Evolutionary conservation across 1,284 basidiomycete genomes (phyloP), one percentile per base, ranked within the genome.

Genomic region (Vanrija sp.): DNA sequence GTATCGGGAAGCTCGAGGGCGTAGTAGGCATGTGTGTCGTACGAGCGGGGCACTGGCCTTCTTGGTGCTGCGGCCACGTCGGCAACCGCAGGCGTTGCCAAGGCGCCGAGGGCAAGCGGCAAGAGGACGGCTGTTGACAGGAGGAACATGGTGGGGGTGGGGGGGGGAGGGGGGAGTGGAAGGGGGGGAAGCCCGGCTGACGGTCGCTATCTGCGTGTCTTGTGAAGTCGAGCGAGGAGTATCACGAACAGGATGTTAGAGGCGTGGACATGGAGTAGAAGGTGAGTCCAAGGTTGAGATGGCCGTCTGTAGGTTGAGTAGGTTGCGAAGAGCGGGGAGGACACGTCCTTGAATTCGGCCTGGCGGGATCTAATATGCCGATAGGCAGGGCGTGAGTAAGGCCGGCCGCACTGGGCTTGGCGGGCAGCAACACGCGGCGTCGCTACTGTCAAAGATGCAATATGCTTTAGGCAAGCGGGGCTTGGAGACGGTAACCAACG

Each of bases 11-110:
- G 64, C 56, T 77, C 74, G 54, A 78, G 62, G 2, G 69, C 63
- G 56, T 72, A 78, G 65, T 99, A 98, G 65, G 88, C 82, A 76
- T 98, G 89, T 8, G 88, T 86, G 63, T 82, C 76, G 74, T 98
- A 94, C 21, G 63, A 57, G 43, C 71, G 50, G 55, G 66, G 53
- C 1, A 40, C 23, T 1, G 57, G 57, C 10, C 46, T 12, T 12
- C 14, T 34, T 34, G 34, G 34, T 34, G 34, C 34, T 12, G 34
- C 14, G 12, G 34, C 34, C 34, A 34, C 34, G 34, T 49, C 39
- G 18, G 60, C 54, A 34, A 45, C 40, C 8, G 61, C 38, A 19
- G 48, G 25, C 2, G 55, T 25, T 18, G 47, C 43, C 6, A 47
- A 26, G 8, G 52, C 15, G 15, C 55, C 18, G 19, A 62, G 44